Percentiles rank a stretch among this genome's conserved stretches.
phyloP scores from a whole-genome alignment of 2,329 filamentous ascomycete genomes.

The Dactylellina parvicollis region DNA sequence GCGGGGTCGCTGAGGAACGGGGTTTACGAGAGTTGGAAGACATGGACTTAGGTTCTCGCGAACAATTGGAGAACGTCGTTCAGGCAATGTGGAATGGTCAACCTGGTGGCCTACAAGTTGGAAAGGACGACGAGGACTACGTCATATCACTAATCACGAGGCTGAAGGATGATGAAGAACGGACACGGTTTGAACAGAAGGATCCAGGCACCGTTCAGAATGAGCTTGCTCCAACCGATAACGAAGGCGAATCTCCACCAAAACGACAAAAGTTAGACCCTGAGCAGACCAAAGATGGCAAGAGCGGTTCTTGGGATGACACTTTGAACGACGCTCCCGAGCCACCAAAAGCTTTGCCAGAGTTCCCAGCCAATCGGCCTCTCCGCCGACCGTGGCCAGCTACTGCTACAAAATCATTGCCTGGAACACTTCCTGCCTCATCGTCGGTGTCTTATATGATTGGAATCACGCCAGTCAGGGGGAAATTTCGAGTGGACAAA shows the following conservation, averaged over 20 bases:
- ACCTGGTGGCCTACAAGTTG: slow-evolving; percentile 31
- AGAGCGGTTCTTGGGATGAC: slow-evolving; percentile 28
- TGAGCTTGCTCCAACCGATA: background rate
- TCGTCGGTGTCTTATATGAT: slow-evolving; percentile 87
- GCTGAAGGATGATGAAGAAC: slow-evolving; percentile 43
- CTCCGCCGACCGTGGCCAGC: slow-evolving; percentile 76
- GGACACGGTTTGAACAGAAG: slow-evolving; percentile 55
- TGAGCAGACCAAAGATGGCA: background rate
- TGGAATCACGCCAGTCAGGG: slow-evolving; percentile 77
- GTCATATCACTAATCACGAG: slow-evolving; percentile 38
- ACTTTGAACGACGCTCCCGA: slow-evolving; percentile 6
- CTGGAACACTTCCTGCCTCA: slow-evolving; percentile 72
- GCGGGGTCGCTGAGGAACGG: slow-evolving; percentile 54
- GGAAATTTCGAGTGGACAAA: slow-evolving; percentile 77
- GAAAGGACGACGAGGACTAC: slow-evolving; percentile 48
- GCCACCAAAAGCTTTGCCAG: slow-evolving; percentile 11
- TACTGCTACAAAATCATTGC: slow-evolving; percentile 72
- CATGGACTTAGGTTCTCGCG: slow-evolving; percentile 23
- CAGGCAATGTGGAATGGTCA: slow-evolving; percentile 45
- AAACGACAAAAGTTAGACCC: slow-evolving; percentile 37
- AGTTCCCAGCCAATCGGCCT: slow-evolving; percentile 37
- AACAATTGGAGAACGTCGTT: slow-evolving; percentile 23
- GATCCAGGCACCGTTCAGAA: slow-evolving; percentile 44
- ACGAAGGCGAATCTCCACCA: slow-evolving; percentile 36
- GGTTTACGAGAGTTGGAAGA: slow-evolving; percentile 31